Evolutionary conservation across 345 rosid species (phyloP).

Genomic region (Firmiana major): DNA sequence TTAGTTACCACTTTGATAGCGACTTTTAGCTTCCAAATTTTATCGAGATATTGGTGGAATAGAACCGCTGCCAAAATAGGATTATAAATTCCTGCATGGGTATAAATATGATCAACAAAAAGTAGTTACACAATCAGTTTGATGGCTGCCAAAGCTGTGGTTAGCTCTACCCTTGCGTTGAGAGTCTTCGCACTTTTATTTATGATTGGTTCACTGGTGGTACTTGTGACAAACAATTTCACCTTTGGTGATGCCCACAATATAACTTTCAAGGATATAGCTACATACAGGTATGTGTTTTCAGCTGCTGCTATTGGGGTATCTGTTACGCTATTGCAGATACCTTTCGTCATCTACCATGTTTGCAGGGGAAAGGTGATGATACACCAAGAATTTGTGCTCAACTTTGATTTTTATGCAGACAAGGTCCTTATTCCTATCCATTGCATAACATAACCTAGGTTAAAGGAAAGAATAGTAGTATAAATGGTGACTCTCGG

Average conservation of each 20-base stretch:
- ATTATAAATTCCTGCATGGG: too few relatives aligned
- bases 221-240: not conserved
- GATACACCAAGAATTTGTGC: slow-evolving; percentile 10
- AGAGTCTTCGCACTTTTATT: slow-evolving; percentile 29
- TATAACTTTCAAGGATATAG: slow-evolving; percentile 30
- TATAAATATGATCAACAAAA: too few relatives aligned
- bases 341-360: slow-evolving; percentile 29
- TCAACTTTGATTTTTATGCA: slow-evolving; percentile 31
- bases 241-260: slow-evolving; percentile 14
- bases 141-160: slow-evolving; percentile 7
- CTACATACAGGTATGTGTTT: slow-evolving; percentile 27
- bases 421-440: slow-evolving; percentile 24
- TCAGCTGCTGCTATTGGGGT: slow-evolving; percentile 17
- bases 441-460: not conserved
- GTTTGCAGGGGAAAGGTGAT: slow-evolving; percentile 22
- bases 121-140: not conserved
- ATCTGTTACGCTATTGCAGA: slow-evolving; percentile 22
- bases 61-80: not conserved
- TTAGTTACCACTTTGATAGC: too few relatives aligned
- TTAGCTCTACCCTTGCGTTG: slow-evolving; percentile 21
- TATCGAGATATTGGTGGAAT: too few relatives aligned
- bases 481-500: not conserved
- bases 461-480: too few relatives aligned
- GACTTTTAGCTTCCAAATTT: not conserved
- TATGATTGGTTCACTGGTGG: slow-evolving; percentile 13